Conservation (phyloP, 768 basidiomycete genomes). For the Pleurotus eryngii region DNA sequence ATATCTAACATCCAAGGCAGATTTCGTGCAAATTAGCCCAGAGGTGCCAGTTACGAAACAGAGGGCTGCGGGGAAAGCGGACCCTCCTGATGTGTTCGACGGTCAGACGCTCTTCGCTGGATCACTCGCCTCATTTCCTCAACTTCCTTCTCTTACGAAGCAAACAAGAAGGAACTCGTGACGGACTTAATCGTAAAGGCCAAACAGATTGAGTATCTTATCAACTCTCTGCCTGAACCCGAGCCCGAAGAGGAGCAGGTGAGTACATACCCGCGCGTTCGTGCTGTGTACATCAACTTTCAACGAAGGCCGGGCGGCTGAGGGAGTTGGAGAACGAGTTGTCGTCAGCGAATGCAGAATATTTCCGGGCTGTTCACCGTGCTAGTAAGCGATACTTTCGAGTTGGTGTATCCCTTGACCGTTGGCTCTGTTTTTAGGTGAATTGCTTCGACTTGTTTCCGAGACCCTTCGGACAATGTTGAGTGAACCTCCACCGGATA, state of each 20-base stretch:
- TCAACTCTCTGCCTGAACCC: conserved; percentile 73
- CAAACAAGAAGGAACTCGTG: conserved; percentile 82
- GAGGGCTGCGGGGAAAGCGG: conserved; percentile 68
- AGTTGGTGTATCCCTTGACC: neutral
- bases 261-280: conserved; percentile 3
- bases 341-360: conserved; percentile 71
- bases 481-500: conserved; percentile 42
- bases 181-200: conserved; percentile 81
- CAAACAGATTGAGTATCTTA: conserved; percentile 85
- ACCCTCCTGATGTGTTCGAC: conserved; percentile 71
- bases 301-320: conserved; percentile 58
- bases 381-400: conserved; percentile 55
- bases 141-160: conserved; percentile 32
- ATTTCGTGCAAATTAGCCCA: conserved; percentile 74
- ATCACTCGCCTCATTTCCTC: neutral
- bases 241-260: conserved; percentile 80
- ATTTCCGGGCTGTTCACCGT: conserved; percentile 64
- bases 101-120: conserved; percentile 35
- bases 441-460: conserved; percentile 57
- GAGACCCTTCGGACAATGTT: conserved; percentile 57
- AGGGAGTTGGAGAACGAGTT: conserved; percentile 68
- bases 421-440: conserved; percentile 36
- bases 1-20: conserved; percentile 74
- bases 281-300: neutral
- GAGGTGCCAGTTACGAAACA: conserved; percentile 85